A percentile compares a stretch with the other conserved stretches of the same genome.
These are phyloP conservation scores for Gardenia jasminoides DNA, from an alignment of 257 asterid species.

Conservation along the genomic window DNA sequence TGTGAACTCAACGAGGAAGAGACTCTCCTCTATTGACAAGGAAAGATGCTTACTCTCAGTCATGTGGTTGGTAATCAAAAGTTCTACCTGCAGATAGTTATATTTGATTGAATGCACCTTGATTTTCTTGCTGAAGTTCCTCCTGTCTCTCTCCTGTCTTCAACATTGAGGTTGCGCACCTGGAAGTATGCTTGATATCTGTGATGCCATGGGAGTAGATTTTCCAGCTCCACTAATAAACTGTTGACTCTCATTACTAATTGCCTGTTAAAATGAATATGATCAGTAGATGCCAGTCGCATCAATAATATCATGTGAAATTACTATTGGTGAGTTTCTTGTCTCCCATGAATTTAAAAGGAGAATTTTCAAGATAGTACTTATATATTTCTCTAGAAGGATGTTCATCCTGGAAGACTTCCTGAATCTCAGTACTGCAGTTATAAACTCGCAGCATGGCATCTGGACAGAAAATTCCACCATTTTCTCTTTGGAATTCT, in stretches of 20 bases:
- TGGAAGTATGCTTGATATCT: conserved; percentile 64
- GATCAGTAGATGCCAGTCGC: neutral
- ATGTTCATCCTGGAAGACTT: conserved; percentile 13
- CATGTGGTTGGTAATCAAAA: neutral
- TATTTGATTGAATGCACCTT: conserved; percentile 41
- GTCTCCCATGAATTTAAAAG: neutral
- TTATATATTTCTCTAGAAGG: neutral
- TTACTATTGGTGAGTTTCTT: neutral
- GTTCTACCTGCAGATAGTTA: neutral
- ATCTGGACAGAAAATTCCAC: conserved; percentile 55
- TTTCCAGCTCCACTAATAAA: conserved; percentile 48
- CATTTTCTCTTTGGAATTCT: conserved; percentile 66
- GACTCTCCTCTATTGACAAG: neutral
- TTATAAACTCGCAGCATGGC: conserved; percentile 46
- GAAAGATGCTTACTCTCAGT: neutral
- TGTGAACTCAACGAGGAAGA: neutral
- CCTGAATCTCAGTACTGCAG: conserved; percentile 74
- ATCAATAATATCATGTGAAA: neutral
- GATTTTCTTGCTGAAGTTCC: conserved; percentile 92
- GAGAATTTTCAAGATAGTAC: neutral
- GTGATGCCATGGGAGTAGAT: conserved; percentile 57
- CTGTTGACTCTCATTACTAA: conserved; percentile 63
- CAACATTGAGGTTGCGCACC: conserved; percentile 72
- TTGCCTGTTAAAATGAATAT: conserved; percentile 32
- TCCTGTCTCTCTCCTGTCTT: conserved; percentile 81